A percentile compares a stretch with the other conserved stretches of the same genome.
phyloP scores from a whole-genome alignment of 148 eudicot species.

The Persicaria maculosa region DNA sequence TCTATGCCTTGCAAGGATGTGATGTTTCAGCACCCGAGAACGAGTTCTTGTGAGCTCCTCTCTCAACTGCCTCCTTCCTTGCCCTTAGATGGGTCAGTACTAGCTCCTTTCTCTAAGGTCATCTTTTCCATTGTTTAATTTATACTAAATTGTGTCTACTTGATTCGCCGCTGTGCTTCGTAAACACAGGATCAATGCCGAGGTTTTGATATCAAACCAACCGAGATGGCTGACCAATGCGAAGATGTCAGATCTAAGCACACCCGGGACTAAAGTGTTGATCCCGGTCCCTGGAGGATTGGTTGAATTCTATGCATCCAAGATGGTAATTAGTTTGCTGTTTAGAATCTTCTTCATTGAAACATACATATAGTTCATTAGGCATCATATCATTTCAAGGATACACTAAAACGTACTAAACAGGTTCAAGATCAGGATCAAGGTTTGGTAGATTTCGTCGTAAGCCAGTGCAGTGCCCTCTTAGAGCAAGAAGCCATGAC shows the following conservation, averaged over 20 bases:
- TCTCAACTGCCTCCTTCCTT: conserved; percentile 60
- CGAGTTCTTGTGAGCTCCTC: conserved; percentile 59
- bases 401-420: not conserved
- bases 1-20: conserved; percentile 50
- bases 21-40: conserved; percentile 53
- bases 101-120: not conserved
- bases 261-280: conserved; percentile 53
- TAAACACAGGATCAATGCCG: conserved; percentile 53
- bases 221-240: conserved; percentile 77
- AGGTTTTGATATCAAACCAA: conserved; percentile 54
- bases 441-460: conserved; percentile 49
- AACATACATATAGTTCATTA: not conserved
- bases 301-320: conserved; percentile 65
- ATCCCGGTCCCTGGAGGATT: conserved; percentile 72
- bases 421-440: conserved; percentile 61
- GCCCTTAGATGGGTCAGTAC: conserved; percentile 58
- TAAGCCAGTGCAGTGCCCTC: conserved; percentile 45
- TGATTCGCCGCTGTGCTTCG: not conserved
- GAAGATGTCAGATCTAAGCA: conserved; percentile 34
- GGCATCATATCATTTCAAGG: not conserved
- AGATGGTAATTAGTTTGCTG: conserved; percentile 45
- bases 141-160: too few relatives aligned
- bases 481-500: conserved; percentile 42
- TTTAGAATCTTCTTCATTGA: not conserved
- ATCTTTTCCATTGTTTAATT: too few relatives aligned